Base-by-base conservation (phyloP, 768 basidiomycete species). In the Sistotremastrum niveocremeum region DNA sequence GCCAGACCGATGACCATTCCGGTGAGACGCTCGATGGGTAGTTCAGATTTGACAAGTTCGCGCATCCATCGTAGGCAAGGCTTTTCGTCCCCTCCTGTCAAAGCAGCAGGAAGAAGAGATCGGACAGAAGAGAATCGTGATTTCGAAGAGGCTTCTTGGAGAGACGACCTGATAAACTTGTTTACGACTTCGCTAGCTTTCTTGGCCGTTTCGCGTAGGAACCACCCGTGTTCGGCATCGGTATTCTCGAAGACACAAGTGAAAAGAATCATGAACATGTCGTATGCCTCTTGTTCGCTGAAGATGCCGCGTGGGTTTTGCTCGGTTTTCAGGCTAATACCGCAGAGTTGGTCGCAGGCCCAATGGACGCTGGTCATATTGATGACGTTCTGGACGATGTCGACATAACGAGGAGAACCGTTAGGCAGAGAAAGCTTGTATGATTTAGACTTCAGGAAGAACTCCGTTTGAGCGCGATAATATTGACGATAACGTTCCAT, bases 381-480 rank as follows among this genome's bases (percentile, higher is more conserved):
- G 56, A 72, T 60, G 7, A 76, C 71, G 47, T 73, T 69, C 36
- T 64, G 60, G 11, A 72, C 67, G 47, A 76, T 62, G 51, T 77
- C 70, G 46, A 76, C 54, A 34, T 63, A 65, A 35, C 64, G 66
- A 6, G 60, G 52, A 11, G 62, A 49, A 32, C 60, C 60, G n/a
- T 57, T 49, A 42, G 65, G 20, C 20, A 20, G 20, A 20, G 20
- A 20, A 20, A 20, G 62, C 49, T 46, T 59, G 56, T 59, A 65
- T 5, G 61, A 56, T 45, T 60, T 59, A 49, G 67, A 57, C 33
- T 59, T 50, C 31, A 67, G 59, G 46, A 62, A 57, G 45, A 56
- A 52, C 2, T 30, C 49, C 7, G 63, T 55, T 39, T 58, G 57
- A 0, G 55, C 53, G 9, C 53, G 52, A 49, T 65, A 60, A 60